Base-by-base conservation (phyloP, 306 rosid species). In the Glycine latifolia region DNA sequence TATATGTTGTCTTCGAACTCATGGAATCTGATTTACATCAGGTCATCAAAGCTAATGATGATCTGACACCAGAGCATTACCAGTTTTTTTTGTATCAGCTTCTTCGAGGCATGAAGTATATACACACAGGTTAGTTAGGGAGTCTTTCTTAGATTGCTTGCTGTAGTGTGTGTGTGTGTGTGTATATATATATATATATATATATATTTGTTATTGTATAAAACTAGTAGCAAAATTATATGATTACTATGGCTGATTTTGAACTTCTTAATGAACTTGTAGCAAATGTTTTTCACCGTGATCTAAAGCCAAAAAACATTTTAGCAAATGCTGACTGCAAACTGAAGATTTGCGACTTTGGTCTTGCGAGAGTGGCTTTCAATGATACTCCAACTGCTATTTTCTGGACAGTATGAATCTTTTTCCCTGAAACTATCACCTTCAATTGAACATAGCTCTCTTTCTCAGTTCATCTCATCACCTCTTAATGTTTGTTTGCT, bases 21-120 rank as follows among this genome's bases (percentile, higher is more conserved):
- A 96, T 96, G 99, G 99, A 96, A 86, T 96, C 99, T 86, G 99
- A 96, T 88, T 78, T 96, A 72, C 99, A 96, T 86, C 99, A 96
- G 87, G 99, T 96, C 85, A 96, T 96, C 84, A 96, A 96, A 90
- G 99, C 99, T 72, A 96, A 96, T 80, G 99, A 96, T 70, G 99
- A 96, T 86, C 91, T 96, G 88, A 96, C 99, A n/a, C 99, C 92
- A 33, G 99, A 96, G 82, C 98, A 94, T 83, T 93, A 93, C 87
- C 99, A 96, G 87, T 96, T 96, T 92, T 96, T 96, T 86, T 97
- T 96, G 77, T 96, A 96, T 89, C 99, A 96, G 88, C 97, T 93
- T 87, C 98, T 96, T 76, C 98, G 99, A 80, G 97, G 99, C 84
- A 59, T 94, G 92, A 96, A 96, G 86, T 96, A 92, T 83, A 93